Percentiles rank a stretch among this genome's conserved stretches.
Evolutionary conservation across 2,329 filamentous ascomycete species (phyloP).

Genomic region (Tolypocladium sp.): DNA sequence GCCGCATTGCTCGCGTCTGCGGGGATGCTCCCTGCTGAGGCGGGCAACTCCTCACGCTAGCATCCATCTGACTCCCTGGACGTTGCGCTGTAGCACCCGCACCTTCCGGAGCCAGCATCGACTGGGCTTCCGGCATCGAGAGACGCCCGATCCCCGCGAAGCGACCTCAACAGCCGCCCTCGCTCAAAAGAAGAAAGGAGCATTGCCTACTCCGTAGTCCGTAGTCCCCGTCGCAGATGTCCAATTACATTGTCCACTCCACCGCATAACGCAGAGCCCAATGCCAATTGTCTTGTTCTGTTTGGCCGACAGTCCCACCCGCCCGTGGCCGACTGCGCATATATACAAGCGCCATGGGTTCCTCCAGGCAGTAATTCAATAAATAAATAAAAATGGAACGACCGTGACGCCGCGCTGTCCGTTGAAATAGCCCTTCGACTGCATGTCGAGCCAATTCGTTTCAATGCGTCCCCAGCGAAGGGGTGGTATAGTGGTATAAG

Average conservation of each 20-base stretch:
- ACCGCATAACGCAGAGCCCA: background rate
- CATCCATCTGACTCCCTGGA: background rate
- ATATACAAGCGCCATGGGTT: background rate
- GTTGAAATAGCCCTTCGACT: conserved; percentile 1
- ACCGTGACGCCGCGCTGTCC: conserved; percentile 11
- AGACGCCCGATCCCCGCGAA: background rate
- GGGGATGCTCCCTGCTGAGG: background rate
- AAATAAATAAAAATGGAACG: background rate
- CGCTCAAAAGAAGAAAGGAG: background rate
- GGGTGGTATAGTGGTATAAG: conserved; percentile 4
- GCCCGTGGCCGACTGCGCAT: background rate
- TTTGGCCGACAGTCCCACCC: background rate
- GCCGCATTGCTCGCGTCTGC: background rate
- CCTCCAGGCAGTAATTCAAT: background rate
- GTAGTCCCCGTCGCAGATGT: background rate
- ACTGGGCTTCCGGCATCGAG: background rate
- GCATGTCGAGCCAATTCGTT: background rate
- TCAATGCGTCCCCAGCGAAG: background rate
- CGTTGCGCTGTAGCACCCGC: background rate
- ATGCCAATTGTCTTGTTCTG: background rate
- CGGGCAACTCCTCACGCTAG: background rate
- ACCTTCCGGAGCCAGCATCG: background rate
- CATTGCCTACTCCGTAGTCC: background rate
- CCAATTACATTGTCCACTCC: background rate
- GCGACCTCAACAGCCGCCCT: background rate